Evolutionary conservation across 2,329 filamentous ascomycete genomes (phyloP), one percentile per base, ranked within the genome.

Genomic region (Thielaviopsis populi): DNA sequence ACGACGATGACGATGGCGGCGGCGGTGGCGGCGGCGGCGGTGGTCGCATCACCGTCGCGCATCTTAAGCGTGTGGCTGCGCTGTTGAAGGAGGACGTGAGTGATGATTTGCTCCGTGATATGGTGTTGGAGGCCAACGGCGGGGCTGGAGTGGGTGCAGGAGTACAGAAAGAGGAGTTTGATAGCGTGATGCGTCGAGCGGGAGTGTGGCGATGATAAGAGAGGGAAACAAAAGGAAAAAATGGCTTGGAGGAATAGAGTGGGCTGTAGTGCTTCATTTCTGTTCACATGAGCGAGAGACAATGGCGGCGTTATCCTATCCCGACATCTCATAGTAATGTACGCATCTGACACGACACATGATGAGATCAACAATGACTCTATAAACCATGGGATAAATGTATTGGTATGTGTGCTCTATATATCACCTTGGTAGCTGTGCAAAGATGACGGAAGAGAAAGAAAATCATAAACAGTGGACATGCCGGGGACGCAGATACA

Each of bases 121-220:
- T 99, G 94, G 87, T 99, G 65, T 77, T 91, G 59, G 92, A 97
- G 78, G 94, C 92, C 59, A 96, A 95, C 73, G 89, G 88, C 2
- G 90, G 89, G 1, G 83, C 80, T 3, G 86, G 87, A 17, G 81
- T 88, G 11, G 82, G 78, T 43, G 81, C 78, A 64, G 89, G 88
- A 7, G 92, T 95, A 10, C 83, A 78, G 48, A 78, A 85, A 70
- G 85, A 88, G 62, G 89, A 96, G 71, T 96, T 96, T 75, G 87
- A 91, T 74, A 83, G 83, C 63, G 88, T 96, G 4, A 92, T 96
- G 90, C 82, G 79, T 68, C 79, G 88, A 69, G 91, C 91, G 5
- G 91, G 91, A 0, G 85, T 91, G 43, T 92, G 92, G 80, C 84
- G 83, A 73, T 86, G 79, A 43, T 41, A 19, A 19, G 17, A 11